Evolutionary conservation across 768 basidiomycete species (phyloP), one percentile per base, ranked within the genome.

Genomic region (Amylocystis lapponica): DNA sequence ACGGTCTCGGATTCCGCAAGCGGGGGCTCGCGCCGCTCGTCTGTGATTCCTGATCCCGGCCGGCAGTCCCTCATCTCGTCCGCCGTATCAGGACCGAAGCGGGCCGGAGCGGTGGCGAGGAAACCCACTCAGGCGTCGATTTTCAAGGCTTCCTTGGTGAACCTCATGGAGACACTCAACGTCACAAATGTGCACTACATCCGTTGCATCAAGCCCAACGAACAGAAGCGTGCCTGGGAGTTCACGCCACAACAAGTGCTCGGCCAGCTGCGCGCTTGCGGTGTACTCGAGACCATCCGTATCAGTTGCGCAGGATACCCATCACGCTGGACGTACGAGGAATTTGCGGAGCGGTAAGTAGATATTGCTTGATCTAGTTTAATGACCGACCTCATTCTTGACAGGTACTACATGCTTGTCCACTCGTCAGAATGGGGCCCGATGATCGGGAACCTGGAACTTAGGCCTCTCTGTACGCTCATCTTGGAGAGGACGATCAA

Each of bases 281-380:
- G 96, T 81, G 96, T 99, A 42, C 74, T 99, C 31, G 96, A 99
- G 65, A 99, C 96, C 3, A 99, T 99, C 56, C 79, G 94, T 44
- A 99, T 99, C 60, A 93, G 90, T 65, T 98, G 96, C 65, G 96
- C 96, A 33, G 96, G 96, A 25, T 99, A 99, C 66, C 96, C 96
- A 22, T 92, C 92, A 11, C 77, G 96, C 26, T 98, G 96, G 96
- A 92, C 85, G 3, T 99, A 97, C 53, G 94, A 93, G 59, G 96
- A 98, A 63, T 99, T 99, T 59, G 96, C 91, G 4, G 94, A 98
- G 61, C 79, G 96, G 92, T 95, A 51, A 52, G 82, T 64, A 17
- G 22, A 21, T 42, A 21, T 16, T 33, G 33, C 32, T 27, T 19
- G 32, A 33, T 25, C 17, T 36, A 7, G 4, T 25, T 19, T 16